Conservation (phyloP, 2,329 filamentous ascomycete genomes). For the Exophiala mesophila region DNA sequence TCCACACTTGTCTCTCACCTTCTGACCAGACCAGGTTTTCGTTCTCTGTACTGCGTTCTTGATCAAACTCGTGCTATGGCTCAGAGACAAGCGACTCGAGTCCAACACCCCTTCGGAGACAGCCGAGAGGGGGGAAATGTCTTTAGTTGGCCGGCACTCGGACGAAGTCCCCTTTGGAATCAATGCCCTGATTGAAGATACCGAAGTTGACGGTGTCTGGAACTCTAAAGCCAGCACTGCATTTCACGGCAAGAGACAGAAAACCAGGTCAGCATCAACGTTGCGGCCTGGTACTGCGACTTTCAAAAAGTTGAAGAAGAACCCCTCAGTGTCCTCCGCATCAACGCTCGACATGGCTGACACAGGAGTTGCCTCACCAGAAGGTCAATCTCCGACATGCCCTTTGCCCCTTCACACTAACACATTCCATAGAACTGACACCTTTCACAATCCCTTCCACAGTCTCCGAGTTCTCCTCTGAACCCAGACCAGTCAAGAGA, state of each 20-base stretch:
- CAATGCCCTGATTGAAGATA: conserved; percentile 74
- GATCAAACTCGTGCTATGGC: conserved; percentile 56
- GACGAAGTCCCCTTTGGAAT: conserved; percentile 79
- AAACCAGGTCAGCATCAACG: conserved; percentile 1
- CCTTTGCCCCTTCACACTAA: conserved; percentile 4
- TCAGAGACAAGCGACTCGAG: conserved; percentile 51
- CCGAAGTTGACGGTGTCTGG: conserved; percentile 83
- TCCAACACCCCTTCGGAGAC: conserved; percentile 59
- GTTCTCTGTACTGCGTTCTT: conserved; percentile 64
- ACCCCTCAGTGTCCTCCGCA: conserved; percentile 11
- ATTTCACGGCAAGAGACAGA: conserved; percentile 11
- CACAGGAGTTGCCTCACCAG: conserved; percentile 7
- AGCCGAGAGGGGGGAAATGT: conserved; percentile 46
- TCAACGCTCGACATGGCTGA: conserved; percentile 6
- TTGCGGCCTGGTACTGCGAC: not conserved
- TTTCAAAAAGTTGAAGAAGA: conserved; percentile 1
- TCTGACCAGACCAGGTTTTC: conserved; percentile 43
- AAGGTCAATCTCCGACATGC: conserved; percentile 6
- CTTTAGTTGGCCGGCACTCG: conserved; percentile 48
- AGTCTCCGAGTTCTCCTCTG: conserved; percentile 2
- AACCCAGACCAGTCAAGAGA: conserved; percentile 1
- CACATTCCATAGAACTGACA: conserved; percentile 1
- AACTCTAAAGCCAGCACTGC: conserved; percentile 51
- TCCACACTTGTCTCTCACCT: not conserved
- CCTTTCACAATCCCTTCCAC: conserved; percentile 4